phyloP scores from a whole-genome alignment of 495 filamentous ascomycete species.

The Eremomyces bilateralis region DNA sequence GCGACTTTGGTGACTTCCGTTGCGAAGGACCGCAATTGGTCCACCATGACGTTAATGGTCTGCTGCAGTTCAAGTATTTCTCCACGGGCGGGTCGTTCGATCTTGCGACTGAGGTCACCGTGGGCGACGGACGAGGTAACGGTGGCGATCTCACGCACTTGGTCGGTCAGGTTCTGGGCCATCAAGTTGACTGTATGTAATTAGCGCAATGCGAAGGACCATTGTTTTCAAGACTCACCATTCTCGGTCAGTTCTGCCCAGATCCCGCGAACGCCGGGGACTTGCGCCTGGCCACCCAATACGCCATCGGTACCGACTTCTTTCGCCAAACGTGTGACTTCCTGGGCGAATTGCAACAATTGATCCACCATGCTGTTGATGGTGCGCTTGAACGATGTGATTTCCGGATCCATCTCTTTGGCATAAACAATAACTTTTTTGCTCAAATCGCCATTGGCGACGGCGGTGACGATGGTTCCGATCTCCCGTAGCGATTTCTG shows the following conservation, averaged over 20 bases:
- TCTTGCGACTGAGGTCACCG: slow-evolving; percentile 90
- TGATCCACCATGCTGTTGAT: slow-evolving; percentile 99
- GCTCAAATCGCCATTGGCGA: slow-evolving; percentile 86
- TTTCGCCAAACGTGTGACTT: slow-evolving; percentile 87
- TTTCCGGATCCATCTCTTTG: slow-evolving; percentile 96
- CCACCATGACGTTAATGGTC: slow-evolving; percentile 98
- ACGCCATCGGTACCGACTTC: slow-evolving; percentile 96
- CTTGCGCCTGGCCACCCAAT: slow-evolving; percentile 88
- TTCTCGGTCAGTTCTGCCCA: slow-evolving; percentile 98
- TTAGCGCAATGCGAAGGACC: slow-evolving; percentile 12
- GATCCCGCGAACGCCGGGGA: slow-evolving; percentile 86
- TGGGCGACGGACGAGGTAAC: slow-evolving; percentile 94
- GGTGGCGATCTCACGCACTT: slow-evolving; percentile 90
- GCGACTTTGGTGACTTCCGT: slow-evolving; percentile 93
- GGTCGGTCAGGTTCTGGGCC: slow-evolving; percentile 67
- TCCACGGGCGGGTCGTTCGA: slow-evolving; percentile 78
- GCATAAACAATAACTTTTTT: slow-evolving; percentile 96
- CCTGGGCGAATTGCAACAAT: slow-evolving; percentile 87
- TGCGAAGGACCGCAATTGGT: slow-evolving; percentile 89
- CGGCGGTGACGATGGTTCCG: slow-evolving; percentile 86
- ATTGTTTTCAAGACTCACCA: slow-evolving; percentile 27
- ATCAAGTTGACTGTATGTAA: slow-evolving; percentile 67
- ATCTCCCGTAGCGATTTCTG: slow-evolving; percentile 94
- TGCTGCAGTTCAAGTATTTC: slow-evolving; percentile 94
- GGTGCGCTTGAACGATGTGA: slow-evolving; percentile 94